Evolutionary conservation across 2,329 filamentous ascomycete species (phyloP).

Genomic region (Aureobasidium sp.): DNA sequence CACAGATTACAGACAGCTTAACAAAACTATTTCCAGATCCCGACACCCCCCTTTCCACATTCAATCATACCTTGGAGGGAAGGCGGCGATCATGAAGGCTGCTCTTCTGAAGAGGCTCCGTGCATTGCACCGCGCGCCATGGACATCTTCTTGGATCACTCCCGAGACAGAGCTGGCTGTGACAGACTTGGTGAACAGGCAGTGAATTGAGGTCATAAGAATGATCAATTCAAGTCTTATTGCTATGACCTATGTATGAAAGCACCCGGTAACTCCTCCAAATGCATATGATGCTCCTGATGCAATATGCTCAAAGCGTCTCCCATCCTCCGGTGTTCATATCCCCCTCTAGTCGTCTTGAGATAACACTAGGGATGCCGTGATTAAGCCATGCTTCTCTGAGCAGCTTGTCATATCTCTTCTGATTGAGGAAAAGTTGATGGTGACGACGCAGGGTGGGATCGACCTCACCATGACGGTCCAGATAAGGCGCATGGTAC

Average conservation of each 20-base stretch:
- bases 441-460: constrained; percentile 77
- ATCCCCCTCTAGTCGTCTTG: constrained; percentile 82
- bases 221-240: background rate
- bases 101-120: background rate
- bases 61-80: constrained; percentile 8
- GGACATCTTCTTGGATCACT: too few species aligned
- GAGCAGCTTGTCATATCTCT: constrained; percentile 81
- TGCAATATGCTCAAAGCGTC: constrained; percentile 39
- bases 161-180: too few species aligned
- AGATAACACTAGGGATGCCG: constrained; percentile 80
- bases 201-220: background rate
- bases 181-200: too few species aligned
- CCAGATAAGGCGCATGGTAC: constrained; percentile 83
- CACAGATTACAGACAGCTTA: too few species aligned
- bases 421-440: constrained; percentile 88
- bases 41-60: background rate
- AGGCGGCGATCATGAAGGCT: constrained; percentile 9
- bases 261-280: background rate
- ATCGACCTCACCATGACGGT: constrained; percentile 92
- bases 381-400: constrained; percentile 81
- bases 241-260: background rate
- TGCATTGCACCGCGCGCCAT: constrained; percentile 15
- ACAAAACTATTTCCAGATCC: background rate
- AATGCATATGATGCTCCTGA: background rate
- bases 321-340: constrained; percentile 98